phyloP scores from a whole-genome alignment of 2,329 filamentous ascomycete species.

The Aspergillus awamori region DNA sequence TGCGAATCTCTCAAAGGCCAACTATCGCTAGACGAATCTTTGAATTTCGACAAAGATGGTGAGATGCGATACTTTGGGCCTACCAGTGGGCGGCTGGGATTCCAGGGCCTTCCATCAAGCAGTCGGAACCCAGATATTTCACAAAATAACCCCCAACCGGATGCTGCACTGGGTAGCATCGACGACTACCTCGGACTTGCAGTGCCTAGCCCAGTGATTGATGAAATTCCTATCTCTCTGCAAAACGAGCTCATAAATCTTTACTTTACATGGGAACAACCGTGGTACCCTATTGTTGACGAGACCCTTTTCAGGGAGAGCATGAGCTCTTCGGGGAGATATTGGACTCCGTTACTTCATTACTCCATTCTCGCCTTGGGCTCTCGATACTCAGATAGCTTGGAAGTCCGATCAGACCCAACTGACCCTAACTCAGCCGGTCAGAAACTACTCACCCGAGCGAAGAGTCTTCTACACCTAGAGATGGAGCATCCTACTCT shows the following conservation, averaged over 20 bases:
- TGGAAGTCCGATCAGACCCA: slow-evolving; percentile 34
- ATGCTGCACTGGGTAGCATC: slow-evolving; percentile 5
- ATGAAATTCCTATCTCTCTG: slow-evolving; percentile 27
- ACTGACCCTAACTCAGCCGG: slow-evolving; percentile 41
- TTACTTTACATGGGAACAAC: slow-evolving; percentile 44
- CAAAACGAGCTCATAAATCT: slow-evolving; percentile 36
- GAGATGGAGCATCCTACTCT: slow-evolving; percentile 36
- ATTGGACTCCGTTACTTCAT: slow-evolving; percentile 32
- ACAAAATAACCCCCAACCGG: neutral
- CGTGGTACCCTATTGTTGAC: slow-evolving; percentile 42
- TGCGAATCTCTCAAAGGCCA: slow-evolving; percentile 34
- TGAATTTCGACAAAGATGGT: slow-evolving; percentile 40
- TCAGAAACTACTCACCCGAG: slow-evolving; percentile 33
- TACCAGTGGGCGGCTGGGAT: slow-evolving; percentile 41
- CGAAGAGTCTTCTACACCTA: slow-evolving; percentile 25
- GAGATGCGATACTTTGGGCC: slow-evolving; percentile 43
- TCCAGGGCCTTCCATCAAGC: slow-evolving; percentile 22
- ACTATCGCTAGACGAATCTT: slow-evolving; percentile 39
- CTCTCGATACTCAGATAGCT: slow-evolving; percentile 36
- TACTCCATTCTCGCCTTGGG: slow-evolving; percentile 31
- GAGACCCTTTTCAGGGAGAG: slow-evolving; percentile 40
- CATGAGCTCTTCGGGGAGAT: slow-evolving; percentile 29
- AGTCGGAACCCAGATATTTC: neutral
- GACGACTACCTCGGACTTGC: slow-evolving; percentile 3
- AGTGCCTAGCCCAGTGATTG: neutral